These are phyloP conservation scores for Vishniacozyma victoriae DNA, from an alignment of 768 basidiomycete genomes.

Conservation along the genomic window DNA sequence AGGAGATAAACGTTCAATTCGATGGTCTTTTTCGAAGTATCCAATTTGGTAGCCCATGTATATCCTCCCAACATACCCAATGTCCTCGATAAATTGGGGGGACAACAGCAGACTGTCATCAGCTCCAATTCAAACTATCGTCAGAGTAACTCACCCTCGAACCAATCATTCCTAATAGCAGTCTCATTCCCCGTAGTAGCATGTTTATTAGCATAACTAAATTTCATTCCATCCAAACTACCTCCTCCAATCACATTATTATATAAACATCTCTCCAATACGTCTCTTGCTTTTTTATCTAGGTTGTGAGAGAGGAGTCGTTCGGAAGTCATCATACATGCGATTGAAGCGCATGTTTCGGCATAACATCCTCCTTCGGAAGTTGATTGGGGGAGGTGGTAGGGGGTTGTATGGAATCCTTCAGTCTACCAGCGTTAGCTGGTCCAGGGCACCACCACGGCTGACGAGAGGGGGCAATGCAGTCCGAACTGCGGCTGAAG, in stretches of 20 bases:
- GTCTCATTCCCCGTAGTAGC: slow-evolving; percentile 27
- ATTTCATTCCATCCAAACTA: slow-evolving; percentile 21
- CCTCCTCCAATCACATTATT: slow-evolving; percentile 31
- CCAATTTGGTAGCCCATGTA: slow-evolving; percentile 16
- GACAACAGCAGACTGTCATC: slow-evolving; percentile 29
- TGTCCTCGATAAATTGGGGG: slow-evolving; percentile 25
- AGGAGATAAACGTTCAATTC: slow-evolving; percentile 17
- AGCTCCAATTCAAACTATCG: background rate
- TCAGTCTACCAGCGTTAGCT: slow-evolving; percentile 14
- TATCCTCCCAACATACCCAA: slow-evolving; percentile 34
- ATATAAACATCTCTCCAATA: slow-evolving; percentile 23
- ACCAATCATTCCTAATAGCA: slow-evolving; percentile 26
- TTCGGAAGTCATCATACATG: slow-evolving; percentile 33
- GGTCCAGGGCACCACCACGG: too few species aligned
- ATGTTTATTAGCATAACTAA: slow-evolving; percentile 30
- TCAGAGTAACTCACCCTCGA: slow-evolving; percentile 24
- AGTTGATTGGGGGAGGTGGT: slow-evolving; percentile 26
- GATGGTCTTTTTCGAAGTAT: slow-evolving; percentile 12
- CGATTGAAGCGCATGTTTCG: slow-evolving; percentile 35
- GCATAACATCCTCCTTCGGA: slow-evolving; percentile 32
- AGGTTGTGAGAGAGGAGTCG: slow-evolving; percentile 20
- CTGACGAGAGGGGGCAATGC: too few species aligned
- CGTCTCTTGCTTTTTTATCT: slow-evolving; percentile 24
- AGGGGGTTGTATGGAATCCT: slow-evolving; percentile 20
- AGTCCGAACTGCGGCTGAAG: too few species aligned